Base-by-base conservation (phyloP, 345 rosid genomes). In the Draba incana region DNA sequence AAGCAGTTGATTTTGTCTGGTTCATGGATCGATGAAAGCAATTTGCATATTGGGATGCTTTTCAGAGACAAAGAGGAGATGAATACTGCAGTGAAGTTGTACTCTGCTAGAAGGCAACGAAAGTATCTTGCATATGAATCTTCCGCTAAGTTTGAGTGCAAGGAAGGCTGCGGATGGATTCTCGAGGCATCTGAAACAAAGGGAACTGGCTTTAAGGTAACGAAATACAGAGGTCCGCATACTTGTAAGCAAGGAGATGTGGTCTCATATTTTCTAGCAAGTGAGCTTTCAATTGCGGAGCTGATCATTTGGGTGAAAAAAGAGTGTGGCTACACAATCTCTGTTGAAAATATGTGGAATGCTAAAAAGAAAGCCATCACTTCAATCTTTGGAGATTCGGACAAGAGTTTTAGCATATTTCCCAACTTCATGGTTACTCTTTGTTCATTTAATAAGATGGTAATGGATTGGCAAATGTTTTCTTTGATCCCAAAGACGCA, bases 361-460 rank as follows among this genome's bases (percentile, higher is more conserved):
- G 70, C 43, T 66, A 66, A 66, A 66, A 53, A 15, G 70, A 42
- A 53, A 42, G 61, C 43, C 1, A 27, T 41, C 12, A 28, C 13
- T 27, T 3, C n/a, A 30, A 43, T 66, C 70, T 28, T 16, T n/a
- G 56, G 64, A 56, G 47, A 57, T 56, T 33, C 14, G 20, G 64
- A 46, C 12, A 35, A 46, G 56, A 24, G 72, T 24, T 68, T 68
- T 14, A 46, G 47, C 37, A 12, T 56, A 6, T 14, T 68, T 28
- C 56, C 72, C 12, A 68, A 56, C 38, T 57, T 68, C 23, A 68
- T 68, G 72, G 47, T 37, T 23, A 37, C 47, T 0, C 38, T 68
- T 10, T 3, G 3, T 13, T 68, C 47, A 14, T 56, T 47, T 6
- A 68, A 68, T 1, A 35, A 57, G 46, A 37, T 57, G 56, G 8